Conservation (phyloP, 768 basidiomycete genomes). For the Tephrocybe sp. region DNA sequence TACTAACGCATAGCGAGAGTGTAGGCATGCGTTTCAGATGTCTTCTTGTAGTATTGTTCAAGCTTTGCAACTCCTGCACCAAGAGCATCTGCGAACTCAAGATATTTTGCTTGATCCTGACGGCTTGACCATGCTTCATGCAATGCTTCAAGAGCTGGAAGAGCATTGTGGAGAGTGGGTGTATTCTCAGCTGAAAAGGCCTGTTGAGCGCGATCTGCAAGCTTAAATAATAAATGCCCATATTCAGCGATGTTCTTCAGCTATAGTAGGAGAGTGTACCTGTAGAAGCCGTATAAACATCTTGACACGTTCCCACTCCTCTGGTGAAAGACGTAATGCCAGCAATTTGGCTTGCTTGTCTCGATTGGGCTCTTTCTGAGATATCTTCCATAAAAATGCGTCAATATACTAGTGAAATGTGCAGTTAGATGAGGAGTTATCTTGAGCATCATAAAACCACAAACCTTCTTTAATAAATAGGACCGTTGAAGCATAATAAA, state of each 20-base stretch:
- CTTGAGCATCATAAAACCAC: neutral
- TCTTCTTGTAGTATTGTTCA: neutral
- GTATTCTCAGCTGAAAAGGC: neutral
- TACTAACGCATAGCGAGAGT: neutral
- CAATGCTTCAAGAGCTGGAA: neutral
- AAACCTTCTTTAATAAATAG: neutral
- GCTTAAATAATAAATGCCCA: neutral
- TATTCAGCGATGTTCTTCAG: no score
- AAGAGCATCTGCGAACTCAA: neutral
- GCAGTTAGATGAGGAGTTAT: neutral
- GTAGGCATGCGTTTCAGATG: neutral
- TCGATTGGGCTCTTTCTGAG: neutral
- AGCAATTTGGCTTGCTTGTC: neutral
- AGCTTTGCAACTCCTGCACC: neutral
- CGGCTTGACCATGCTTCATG: neutral
- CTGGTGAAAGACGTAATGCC: neutral
- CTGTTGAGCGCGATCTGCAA: neutral
- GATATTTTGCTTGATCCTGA: neutral
- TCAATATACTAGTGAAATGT: neutral
- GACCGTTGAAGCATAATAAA: slow-evolving; percentile 23
- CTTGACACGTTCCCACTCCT: neutral
- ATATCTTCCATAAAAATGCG: neutral
- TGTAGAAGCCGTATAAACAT: neutral
- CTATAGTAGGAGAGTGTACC: neutral
- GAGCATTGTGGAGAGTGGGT: neutral